Evolutionary conservation across 495 filamentous ascomycete genomes (phyloP), one percentile per base, ranked within the genome.

Genomic region (Cercophora newfieldiana): DNA sequence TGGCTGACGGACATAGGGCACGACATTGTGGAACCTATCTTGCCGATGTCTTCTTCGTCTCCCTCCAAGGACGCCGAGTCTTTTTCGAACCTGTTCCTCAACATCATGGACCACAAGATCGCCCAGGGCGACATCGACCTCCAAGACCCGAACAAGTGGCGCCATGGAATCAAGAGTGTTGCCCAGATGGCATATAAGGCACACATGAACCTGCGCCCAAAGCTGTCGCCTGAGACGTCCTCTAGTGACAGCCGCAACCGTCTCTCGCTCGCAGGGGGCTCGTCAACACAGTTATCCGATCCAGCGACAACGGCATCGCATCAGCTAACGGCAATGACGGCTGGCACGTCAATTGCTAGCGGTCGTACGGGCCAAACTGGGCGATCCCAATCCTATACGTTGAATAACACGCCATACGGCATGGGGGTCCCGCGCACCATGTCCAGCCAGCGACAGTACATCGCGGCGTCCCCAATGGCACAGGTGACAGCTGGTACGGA

Each of bases 61-160:
- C 37, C 37, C 26, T 67, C 68, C 8, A 51, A 51, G 18, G 67
- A 68, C n/a, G 68, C 68, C 18, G 69, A 73, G 56, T 56, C 63
- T 25, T 73, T 73, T 61, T 64, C 66, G 51, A 68, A 69, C 21
- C 69, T 71, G 33, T 73, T 73, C 37, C 28, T 68, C 6, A 63
- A 63, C 64, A 73, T 73, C 22, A 67, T 73, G 22, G 63, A 73
- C 58, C 71, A 73, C 66, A 73, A 68, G 30, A 58, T 71, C 31
- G 59, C 50, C 21, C 69, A 68, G 29, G 63, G 66, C 50, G 71
- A 73, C 54, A 71, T 73, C 47, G 63, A 68, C 5, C 57, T 72
- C n/a, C 33, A 59, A 0, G 59, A 64, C 2, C 26, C 51, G 54
- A 50, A 68, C 18, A 57, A 62, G 7, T 48, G 71, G 57, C 71